Evolutionary conservation across 306 rosid species (phyloP), one percentile per base, ranked within the genome.

Genomic region (Castanopsis chinensis): DNA sequence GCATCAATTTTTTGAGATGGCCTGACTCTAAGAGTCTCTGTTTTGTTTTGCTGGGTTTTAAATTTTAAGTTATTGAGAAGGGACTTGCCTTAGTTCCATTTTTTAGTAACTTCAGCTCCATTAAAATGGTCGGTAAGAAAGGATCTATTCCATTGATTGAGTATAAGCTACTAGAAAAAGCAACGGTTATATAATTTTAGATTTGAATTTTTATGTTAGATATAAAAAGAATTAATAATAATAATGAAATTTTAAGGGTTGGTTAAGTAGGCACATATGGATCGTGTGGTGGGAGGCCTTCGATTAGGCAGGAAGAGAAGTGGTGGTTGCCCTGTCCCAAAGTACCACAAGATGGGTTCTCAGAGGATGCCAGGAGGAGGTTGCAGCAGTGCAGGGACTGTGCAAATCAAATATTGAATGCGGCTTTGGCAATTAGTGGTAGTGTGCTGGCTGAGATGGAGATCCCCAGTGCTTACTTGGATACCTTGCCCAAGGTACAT

Each of bases 271-370:
- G 33, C 33, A 32, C 33, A 32, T 86, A 75, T 43, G 21, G 41
- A 32, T 65, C 78, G 64, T 8, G 76, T 55, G 81, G 76, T 82
- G 93, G 92, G 54, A 90, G 97, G 83, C 97, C 94, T 78, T 92
- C 97, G 7, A 86, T 92, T 61, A 82, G 98, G 88, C 98, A 94
- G 63, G 98, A 94, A 78, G 98, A 92, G 82, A 94, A 94, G 81
- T 94, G 98, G 98, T 94, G 98, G 98, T 91, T 94, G 74, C 98
- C 98, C 3, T 89, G 90, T 75, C 98, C 98, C 2, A 94, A 94
- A 85, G 87, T 94, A 76, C 97, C 91, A 0, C 88, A 93, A 2
- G 84, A 79, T 81, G 98, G 97, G 20, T 76, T 91, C 85, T 89
- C 89, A 0, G 91, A 82, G 72, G 93, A 86, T 61, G 83, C 87